These are phyloP conservation scores for Cryptococcus amylolentus DNA, from an alignment of 1,284 basidiomycete genomes.

Conservation along the genomic window DNA sequence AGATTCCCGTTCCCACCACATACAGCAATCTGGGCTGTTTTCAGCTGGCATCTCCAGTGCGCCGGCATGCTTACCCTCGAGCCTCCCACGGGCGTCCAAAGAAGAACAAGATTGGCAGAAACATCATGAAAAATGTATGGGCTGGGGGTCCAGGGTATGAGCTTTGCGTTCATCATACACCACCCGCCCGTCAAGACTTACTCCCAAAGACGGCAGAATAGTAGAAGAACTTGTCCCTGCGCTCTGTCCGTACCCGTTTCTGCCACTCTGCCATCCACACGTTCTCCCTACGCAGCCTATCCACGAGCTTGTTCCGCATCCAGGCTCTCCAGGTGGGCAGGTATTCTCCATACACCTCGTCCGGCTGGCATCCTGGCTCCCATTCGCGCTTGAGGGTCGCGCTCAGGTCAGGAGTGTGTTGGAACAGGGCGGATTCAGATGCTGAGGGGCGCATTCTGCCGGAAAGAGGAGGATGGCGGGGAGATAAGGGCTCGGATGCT, in stretches of 20 bases:
- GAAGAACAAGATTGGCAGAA: conserved; percentile 62
- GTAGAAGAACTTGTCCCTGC: conserved; percentile 82
- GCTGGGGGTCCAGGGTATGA: conserved; percentile 41
- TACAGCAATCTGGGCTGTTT: conserved; percentile 58
- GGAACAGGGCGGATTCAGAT: conserved; percentile 23
- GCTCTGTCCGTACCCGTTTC: conserved; percentile 61
- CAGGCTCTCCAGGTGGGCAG: conserved; percentile 67
- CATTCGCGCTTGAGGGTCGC: conserved; percentile 27
- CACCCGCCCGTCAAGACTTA: conserved; percentile 17
- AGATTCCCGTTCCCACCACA: conserved; percentile 76
- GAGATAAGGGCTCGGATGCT: too few species aligned
- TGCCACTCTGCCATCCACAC: conserved; percentile 67
- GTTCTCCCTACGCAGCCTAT: conserved; percentile 63
- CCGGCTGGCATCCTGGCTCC: conserved; percentile 48
- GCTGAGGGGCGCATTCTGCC: neutral
- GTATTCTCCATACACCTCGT: conserved; percentile 60
- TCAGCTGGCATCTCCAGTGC: neutral
- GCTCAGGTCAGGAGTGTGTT: conserved; percentile 17
- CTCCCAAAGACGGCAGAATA: conserved; percentile 81
- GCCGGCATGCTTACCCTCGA: conserved; percentile 60
- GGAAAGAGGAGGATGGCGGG: too few species aligned
- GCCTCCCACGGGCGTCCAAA: conserved; percentile 46
- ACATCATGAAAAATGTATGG: conserved; percentile 91
- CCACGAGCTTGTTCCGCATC: conserved; percentile 61
- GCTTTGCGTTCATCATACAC: neutral